Base-by-base conservation (phyloP, 106 monocot species). In the Dendrobium catenatum region DNA sequence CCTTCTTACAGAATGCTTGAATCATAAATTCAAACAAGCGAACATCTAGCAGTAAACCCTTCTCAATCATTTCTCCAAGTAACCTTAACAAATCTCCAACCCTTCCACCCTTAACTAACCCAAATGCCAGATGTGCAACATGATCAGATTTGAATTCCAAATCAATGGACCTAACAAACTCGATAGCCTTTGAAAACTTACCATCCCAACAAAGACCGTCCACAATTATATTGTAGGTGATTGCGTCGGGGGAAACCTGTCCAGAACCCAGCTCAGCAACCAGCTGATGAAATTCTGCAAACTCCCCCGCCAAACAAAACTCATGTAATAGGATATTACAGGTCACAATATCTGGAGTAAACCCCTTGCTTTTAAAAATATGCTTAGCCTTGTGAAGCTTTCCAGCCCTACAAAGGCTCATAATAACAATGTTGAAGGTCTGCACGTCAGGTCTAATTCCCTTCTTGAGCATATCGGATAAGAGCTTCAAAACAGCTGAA, bases 381-480 rank as follows among this genome's bases (percentile, higher is more conserved):
- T 46, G 74, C 43, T 68, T 87, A 54, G 90, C 88, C 68, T 85
- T 81, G 31, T 9, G 5, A 80, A 88, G 82, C 61, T 80, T 86
- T 10, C 90, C 90, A 64, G 75, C 86, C 72, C 79, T 85, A 75
- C 88, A 90, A 43, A 88, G 85, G 64, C 90, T 87, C 81, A 55
- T 29, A 72, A 93, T 88, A 20, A 88, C 83, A 79, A 90, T 90
- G 72, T 86, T 88, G 61, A 81, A 90, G 13, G 88, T 88, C 56
- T 78, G 42, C 4, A 72, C 77, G 64, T 87, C 70, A 1, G 80
- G 85, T 24, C 16, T 31, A 74, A 88, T 81, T 8, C 85, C 86
- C 67, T 90, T 90, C 79, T 90, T 93, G 20, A 93, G 66, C 85
- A 93, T 78, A 73, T 80, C 85, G 26, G 80, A 77, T 43, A 93